Conservation (phyloP, 2,329 filamentous ascomycete species). For the Trichocomaceae sp. region DNA sequence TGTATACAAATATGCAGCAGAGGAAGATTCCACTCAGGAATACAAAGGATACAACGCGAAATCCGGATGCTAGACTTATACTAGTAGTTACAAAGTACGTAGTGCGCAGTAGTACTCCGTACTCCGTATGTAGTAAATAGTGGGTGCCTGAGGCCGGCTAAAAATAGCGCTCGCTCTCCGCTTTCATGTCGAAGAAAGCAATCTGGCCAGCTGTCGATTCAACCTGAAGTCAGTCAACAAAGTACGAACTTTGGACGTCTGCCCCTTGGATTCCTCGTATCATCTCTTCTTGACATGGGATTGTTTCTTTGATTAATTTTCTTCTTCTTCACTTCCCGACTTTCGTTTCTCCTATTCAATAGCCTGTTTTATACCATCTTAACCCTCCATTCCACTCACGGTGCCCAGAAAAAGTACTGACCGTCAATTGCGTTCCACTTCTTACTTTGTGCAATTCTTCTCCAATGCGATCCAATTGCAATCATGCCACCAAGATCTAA, state of each 20-base stretch:
- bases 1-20: neutral
- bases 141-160: neutral
- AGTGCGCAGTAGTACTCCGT: too few relatives aligned
- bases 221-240: neutral
- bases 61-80: neutral
- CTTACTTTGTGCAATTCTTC: neutral
- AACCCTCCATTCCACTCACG: conserved; percentile 1
- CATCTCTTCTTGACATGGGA: conserved; percentile 29
- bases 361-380: conserved; percentile 1
- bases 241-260: conserved; percentile 1
- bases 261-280: conserved; percentile 18
- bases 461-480: conserved; percentile 7
- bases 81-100: neutral
- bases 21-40: neutral
- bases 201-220: conserved; percentile 15
- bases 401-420: neutral
- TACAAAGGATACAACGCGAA: neutral
- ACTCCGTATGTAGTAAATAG: neutral
- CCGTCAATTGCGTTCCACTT: neutral
- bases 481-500: conserved; percentile 22
- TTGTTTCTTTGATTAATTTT: conserved; percentile 17
- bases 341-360: conserved; percentile 7
- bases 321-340: conserved; percentile 4
- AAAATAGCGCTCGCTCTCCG: neutral
- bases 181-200: neutral